These are phyloP conservation scores for Cardamine chenopodiifolia DNA, from an alignment of 345 rosid genomes.

Conservation along the genomic window DNA sequence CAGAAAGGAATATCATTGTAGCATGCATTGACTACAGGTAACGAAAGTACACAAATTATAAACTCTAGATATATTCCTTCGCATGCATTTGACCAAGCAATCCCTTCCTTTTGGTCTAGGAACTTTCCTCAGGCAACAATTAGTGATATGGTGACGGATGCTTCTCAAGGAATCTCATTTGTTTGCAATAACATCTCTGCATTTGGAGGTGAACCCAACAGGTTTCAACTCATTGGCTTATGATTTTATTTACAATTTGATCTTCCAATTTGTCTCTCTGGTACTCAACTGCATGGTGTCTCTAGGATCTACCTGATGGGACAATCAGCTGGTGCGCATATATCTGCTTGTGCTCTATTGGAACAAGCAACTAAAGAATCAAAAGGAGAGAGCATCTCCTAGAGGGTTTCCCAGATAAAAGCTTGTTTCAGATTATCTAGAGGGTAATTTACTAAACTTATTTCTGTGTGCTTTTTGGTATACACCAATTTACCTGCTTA, in stretches of 20 bases:
- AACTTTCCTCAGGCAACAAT: slow-evolving; percentile 98
- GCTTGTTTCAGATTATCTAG: slow-evolving; percentile 93
- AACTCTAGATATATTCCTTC: not conserved
- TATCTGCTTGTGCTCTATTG: slow-evolving; percentile 82
- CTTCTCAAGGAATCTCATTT: slow-evolving; percentile 88
- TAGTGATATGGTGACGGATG: slow-evolving; percentile 86
- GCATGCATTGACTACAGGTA: slow-evolving; percentile 99
- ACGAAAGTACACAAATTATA: slow-evolving; percentile 23
- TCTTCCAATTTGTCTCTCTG: slow-evolving; percentile 16
- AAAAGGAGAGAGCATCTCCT: slow-evolving; percentile 59
- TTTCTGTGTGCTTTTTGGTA: not conserved
- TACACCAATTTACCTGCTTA: not conserved
- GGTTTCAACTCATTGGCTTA: slow-evolving; percentile 50
- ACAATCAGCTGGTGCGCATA: slow-evolving; percentile 98
- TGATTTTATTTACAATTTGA: slow-evolving; percentile 1
- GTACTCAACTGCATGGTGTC: slow-evolving; percentile 25
- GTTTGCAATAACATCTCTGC: slow-evolving; percentile 72
- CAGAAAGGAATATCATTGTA: slow-evolving; percentile 91
- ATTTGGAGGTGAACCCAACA: slow-evolving; percentile 92
- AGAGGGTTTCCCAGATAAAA: slow-evolving; percentile 81
- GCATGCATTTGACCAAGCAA: slow-evolving; percentile 2
- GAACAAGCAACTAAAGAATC: slow-evolving; percentile 92
- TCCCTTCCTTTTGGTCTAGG: slow-evolving; percentile 47
- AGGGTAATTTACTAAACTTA: slow-evolving; percentile 54
- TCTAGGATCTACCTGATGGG: slow-evolving; percentile 93